These are phyloP conservation scores for Rhazya stricta DNA, from an alignment of 257 asterid species.

Conservation along the genomic window DNA sequence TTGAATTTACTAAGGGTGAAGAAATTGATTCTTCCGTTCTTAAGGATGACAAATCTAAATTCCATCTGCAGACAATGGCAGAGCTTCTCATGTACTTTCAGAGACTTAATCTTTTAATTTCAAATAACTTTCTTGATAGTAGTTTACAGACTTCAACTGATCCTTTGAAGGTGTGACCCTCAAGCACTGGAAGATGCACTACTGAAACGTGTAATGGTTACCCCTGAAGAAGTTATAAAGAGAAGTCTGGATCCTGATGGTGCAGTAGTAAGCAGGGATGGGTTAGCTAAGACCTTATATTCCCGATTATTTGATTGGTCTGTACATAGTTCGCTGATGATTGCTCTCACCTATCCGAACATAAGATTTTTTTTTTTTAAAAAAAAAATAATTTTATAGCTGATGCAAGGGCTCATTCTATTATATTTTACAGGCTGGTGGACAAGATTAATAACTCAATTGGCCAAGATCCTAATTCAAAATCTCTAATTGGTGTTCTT, in stretches of 20 bases:
- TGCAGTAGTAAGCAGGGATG: slow-evolving; percentile 84
- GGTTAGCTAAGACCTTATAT: slow-evolving; percentile 80
- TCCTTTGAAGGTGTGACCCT: slow-evolving; percentile 64
- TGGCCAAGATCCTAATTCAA: slow-evolving; percentile 87
- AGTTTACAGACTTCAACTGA: slow-evolving; percentile 13
- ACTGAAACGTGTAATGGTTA: slow-evolving; percentile 92
- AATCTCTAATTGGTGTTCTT: slow-evolving; percentile 86
- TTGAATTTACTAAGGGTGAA: slow-evolving; percentile 69
- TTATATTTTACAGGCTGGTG: slow-evolving; percentile 67
- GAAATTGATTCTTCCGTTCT: slow-evolving; percentile 83
- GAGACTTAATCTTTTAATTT: slow-evolving; percentile 17
- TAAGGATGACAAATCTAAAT: slow-evolving; percentile 83
- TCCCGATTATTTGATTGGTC: slow-evolving; percentile 97
- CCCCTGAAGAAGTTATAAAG: slow-evolving; percentile 98
- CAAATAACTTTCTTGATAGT: slow-evolving; percentile 8
- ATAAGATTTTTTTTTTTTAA: slow-evolving; percentile 6
- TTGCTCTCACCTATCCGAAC: neutral
- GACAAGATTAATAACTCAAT: slow-evolving; percentile 83
- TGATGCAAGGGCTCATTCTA: slow-evolving; percentile 15
- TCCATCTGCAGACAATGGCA: slow-evolving; percentile 78
- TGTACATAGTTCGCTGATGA: slow-evolving; percentile 16
- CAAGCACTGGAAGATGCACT: slow-evolving; percentile 74
- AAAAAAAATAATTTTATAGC: slow-evolving; percentile 17
- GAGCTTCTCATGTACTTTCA: slow-evolving; percentile 81
- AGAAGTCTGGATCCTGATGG: slow-evolving; percentile 95